Base-by-base conservation (phyloP, 1,284 basidiomycete genomes). In the Grifola frondosa region DNA sequence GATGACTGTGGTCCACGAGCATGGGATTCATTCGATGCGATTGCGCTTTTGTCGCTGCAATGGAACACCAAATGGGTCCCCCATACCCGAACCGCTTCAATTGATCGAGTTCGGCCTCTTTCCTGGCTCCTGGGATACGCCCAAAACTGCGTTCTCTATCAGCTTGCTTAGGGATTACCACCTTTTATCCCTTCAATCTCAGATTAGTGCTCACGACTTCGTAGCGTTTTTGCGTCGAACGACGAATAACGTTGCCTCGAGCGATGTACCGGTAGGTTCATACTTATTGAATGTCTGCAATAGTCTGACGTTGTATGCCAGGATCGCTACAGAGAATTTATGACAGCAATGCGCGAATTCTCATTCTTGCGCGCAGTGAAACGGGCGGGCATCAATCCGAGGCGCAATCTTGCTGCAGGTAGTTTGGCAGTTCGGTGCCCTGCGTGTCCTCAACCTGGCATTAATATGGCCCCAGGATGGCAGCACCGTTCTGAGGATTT, bases 381-480 rank as follows among this genome's bases (percentile, higher is more conserved):
- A 9, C 30, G 42, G 1, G 37, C 30, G 2, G 38, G 15, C 4
- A 23, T 40, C 2, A 22, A 30, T 12, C 37, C 46, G 2, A n/a
- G 3, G 1, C 8, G 3, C 3, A n/a, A 24, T 4, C 20, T 37
- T 12, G 7, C 15, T 23, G 22, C 22, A 6, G 42, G 46, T 3
- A 17, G 19, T 4, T 28, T 48, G 0, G 42, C 33, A 0, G n/a
- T 37, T 1, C 10, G 29, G 1, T 59, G 56, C 30, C 54, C 56
- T 0, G 37, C 52, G 0, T 57, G 56, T 33, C 57, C 57, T 1
- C 57, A 59, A 26, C 43, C 46, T 1, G 42, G 25, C 7, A 50
- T 49, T 15, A 59, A 57, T 42, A 57, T 59, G 48, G 40, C 52
- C n/a, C 42, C 51, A 3, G 26, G 32, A 6, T 54, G 45, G 42